phyloP scores from a whole-genome alignment of 2,329 filamentous ascomycete genomes.

The Ilyonectria sp. region DNA sequence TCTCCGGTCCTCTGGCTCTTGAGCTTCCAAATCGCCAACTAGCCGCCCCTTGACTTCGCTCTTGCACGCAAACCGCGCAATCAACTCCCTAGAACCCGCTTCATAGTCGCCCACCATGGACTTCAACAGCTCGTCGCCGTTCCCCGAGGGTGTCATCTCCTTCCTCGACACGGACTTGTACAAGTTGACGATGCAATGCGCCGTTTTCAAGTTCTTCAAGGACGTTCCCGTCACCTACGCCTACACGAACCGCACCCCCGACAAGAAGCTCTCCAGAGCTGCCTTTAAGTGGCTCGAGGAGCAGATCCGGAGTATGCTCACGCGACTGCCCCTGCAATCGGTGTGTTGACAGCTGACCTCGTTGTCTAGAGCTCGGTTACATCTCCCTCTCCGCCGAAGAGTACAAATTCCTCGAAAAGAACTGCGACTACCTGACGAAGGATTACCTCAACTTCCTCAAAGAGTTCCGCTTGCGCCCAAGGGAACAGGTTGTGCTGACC shows the following conservation, averaged over 20 bases:
- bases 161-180: conserved; percentile 90
- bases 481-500: conserved; percentile 81
- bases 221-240: conserved; percentile 88
- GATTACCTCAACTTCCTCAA: conserved; percentile 87
- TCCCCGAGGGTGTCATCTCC: conserved; percentile 84
- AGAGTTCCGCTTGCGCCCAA: conserved; percentile 84
- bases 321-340: background rate
- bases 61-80: conserved; percentile 1
- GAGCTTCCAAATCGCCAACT: background rate
- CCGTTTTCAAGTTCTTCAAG: conserved; percentile 92
- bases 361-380: conserved; percentile 80
- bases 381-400: conserved; percentile 86
- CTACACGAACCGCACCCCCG: conserved; percentile 94
- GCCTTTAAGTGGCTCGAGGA: conserved; percentile 89
- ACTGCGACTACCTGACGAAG: conserved; percentile 84
- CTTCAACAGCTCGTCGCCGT: conserved; percentile 76
- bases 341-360: conserved; percentile 45
- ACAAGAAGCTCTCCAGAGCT: conserved; percentile 88
- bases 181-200: conserved; percentile 99
- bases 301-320: conserved; percentile 82
- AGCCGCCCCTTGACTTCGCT: background rate
- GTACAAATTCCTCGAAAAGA: conserved; percentile 80
- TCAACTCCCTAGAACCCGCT: conserved; percentile 7
- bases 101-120: conserved; percentile 63
- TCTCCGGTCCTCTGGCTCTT: conserved; percentile 27